These are phyloP conservation scores for Dendrobium nobile DNA, from an alignment of 106 monocot species.

Conservation along the genomic window DNA sequence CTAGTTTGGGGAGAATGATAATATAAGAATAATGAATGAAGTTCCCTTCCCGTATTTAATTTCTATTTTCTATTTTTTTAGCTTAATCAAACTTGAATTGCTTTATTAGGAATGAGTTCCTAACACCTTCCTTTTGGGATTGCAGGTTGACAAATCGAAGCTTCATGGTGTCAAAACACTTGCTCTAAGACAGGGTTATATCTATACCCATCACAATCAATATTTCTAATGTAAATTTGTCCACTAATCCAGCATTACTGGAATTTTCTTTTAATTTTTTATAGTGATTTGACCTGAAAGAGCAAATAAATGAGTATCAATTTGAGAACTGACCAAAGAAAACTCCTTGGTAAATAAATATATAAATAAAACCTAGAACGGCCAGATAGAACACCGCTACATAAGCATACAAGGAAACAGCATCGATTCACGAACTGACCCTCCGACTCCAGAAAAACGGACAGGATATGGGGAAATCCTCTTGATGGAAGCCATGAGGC, in stretches of 20 bases:
- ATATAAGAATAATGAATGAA: too few species aligned
- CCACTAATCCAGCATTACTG: background rate
- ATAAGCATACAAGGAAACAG: background rate
- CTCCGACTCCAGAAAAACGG: slow-evolving; percentile 81
- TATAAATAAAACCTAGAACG: background rate
- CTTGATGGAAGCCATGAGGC: slow-evolving; percentile 73
- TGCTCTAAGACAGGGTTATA: background rate
- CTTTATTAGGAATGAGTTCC: too few species aligned
- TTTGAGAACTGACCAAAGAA: background rate
- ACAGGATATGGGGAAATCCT: slow-evolving; percentile 66
- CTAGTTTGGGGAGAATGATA: too few species aligned
- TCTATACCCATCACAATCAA: background rate
- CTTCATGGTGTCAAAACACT: background rate
- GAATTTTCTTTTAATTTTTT: too few species aligned
- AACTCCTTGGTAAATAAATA: background rate
- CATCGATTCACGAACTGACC: slow-evolving; percentile 30
- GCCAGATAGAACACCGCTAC: background rate
- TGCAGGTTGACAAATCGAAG: background rate
- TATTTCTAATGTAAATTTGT: background rate
- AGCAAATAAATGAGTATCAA: background rate
- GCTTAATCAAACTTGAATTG: too few species aligned
- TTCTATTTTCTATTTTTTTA: too few species aligned
- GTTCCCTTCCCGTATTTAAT: too few species aligned
- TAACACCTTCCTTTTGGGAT: too few species aligned
- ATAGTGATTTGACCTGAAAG: background rate